These are phyloP conservation scores for Kazachstania sp. DNA, from an alignment of 1,139 yeast genomes.

Conservation along the genomic window DNA sequence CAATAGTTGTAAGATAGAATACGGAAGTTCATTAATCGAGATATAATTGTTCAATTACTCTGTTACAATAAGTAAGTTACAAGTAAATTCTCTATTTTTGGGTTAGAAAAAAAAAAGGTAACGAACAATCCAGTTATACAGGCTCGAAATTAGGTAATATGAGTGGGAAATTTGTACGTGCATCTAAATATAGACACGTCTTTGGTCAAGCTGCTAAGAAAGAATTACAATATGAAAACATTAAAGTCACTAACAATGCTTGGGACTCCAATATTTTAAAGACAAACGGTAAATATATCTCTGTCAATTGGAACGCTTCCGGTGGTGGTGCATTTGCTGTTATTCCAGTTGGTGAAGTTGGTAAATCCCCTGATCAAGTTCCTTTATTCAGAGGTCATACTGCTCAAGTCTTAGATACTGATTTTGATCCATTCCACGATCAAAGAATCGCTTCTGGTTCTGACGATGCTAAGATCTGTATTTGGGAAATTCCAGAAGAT, in stretches of 20 bases:
- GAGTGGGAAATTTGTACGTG: conserved; percentile 91
- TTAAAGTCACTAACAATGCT: conserved; percentile 79
- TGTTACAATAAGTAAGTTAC: too few species aligned
- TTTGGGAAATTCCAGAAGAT: conserved; percentile 81
- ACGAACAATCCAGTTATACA: not conserved
- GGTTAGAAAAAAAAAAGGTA: too few species aligned
- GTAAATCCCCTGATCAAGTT: conserved; percentile 91
- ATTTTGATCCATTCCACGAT: conserved; percentile 79
- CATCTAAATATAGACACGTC: conserved; percentile 93
- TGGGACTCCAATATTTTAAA: conserved; percentile 90
- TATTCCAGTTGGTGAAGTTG: conserved; percentile 74
- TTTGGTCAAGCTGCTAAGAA: conserved; percentile 87
- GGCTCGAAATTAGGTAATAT: conserved; percentile 6
- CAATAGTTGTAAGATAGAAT: not conserved
- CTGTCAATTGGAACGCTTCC: conserved; percentile 88
- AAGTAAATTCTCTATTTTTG: too few species aligned
- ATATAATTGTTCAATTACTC: too few species aligned
- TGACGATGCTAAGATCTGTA: conserved; percentile 80
- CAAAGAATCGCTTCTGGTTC: conserved; percentile 73
- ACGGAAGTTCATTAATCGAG: not conserved
- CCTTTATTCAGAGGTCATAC: conserved; percentile 94
- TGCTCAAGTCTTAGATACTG: conserved; percentile 90
- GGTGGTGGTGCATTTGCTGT: conserved; percentile 98
- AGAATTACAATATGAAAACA: conserved; percentile 82
- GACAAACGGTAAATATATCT: conserved; percentile 73